Evolutionary conservation across 108 stramenopile species (phyloP).

Genomic region (Nitzschia inconspicua): DNA sequence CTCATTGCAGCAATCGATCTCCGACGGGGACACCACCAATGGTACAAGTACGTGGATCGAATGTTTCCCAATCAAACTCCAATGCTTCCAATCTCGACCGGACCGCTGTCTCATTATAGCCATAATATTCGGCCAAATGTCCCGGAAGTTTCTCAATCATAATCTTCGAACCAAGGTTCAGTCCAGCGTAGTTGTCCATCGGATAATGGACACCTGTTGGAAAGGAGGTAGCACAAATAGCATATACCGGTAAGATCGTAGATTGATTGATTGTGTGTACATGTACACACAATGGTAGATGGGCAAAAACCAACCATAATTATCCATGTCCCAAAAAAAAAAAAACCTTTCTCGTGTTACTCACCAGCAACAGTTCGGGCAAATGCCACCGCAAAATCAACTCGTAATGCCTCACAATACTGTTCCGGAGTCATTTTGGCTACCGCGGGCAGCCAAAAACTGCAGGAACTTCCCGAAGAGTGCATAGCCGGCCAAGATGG

Average conservation of each 20-base stretch:
- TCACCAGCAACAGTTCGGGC: constrained; percentile 45
- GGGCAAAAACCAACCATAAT: no score
- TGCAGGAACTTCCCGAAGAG: constrained; percentile 21
- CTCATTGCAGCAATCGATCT: no score
- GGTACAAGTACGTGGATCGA: constrained; percentile 12
- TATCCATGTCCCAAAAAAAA: no score
- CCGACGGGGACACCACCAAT: constrained; percentile 8
- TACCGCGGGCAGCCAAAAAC: constrained; percentile 35
- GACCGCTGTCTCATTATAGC: constrained; percentile 9
- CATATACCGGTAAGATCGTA: no score
- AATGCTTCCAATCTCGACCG: constrained; percentile 14
- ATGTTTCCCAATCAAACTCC: constrained; percentile 40
- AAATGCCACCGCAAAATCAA: constrained; percentile 35
- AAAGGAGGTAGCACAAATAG: no score
- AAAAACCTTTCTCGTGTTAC: constrained; percentile 26
- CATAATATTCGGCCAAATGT: constrained; percentile 22
- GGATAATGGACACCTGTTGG: constrained; percentile 49
- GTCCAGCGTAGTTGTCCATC: constrained; percentile 34
- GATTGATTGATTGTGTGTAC: no score
- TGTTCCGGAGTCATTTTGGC: constrained; percentile 27
- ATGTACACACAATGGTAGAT: no score
- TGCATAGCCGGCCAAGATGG: constrained; percentile 48
- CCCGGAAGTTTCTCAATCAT: constrained; percentile 17
- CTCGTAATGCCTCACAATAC: constrained; percentile 12
- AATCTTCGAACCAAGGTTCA: constrained; percentile 32